Conservation (phyloP, 2,329 filamentous ascomycete genomes). For the Ascochyta rabiei region DNA sequence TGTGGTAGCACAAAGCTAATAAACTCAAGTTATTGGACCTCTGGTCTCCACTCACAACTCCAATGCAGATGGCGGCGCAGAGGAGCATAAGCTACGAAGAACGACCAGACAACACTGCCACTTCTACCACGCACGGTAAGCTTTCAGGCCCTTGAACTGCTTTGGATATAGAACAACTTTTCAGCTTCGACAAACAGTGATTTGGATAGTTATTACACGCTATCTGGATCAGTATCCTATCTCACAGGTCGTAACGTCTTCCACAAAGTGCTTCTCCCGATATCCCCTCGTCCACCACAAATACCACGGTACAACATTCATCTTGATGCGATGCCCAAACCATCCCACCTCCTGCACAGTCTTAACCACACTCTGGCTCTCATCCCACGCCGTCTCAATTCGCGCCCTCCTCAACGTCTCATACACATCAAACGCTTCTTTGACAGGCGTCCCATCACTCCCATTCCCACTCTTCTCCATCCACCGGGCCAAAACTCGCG, state of each 20-base stretch:
- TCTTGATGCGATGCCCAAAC: conserved; percentile 54
- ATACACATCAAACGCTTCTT: conserved; percentile 56
- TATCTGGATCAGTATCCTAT: conserved; percentile 8
- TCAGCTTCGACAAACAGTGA: too few species aligned
- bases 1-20: neutral
- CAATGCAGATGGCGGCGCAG: too few species aligned
- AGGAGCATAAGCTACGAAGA: too few species aligned
- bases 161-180: too few species aligned
- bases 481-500: conserved; percentile 52
- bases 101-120: too few species aligned
- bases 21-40: too few species aligned
- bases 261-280: conserved; percentile 53
- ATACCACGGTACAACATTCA: conserved; percentile 55
- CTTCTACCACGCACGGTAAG: too few species aligned
- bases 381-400: conserved; percentile 55
- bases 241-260: conserved; percentile 53
- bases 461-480: conserved; percentile 44
- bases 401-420: conserved; percentile 53
- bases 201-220: neutral
- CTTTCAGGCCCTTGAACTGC: too few species aligned
- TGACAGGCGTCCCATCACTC: conserved; percentile 39
- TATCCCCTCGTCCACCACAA: conserved; percentile 52
- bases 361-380: conserved; percentile 54
- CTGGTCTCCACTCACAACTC: too few species aligned
- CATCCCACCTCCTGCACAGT: conserved; percentile 54